These are phyloP conservation scores for Aristolochia fimbriata DNA, from an alignment of 164 flowering plant genomes.

Conservation along the genomic window DNA sequence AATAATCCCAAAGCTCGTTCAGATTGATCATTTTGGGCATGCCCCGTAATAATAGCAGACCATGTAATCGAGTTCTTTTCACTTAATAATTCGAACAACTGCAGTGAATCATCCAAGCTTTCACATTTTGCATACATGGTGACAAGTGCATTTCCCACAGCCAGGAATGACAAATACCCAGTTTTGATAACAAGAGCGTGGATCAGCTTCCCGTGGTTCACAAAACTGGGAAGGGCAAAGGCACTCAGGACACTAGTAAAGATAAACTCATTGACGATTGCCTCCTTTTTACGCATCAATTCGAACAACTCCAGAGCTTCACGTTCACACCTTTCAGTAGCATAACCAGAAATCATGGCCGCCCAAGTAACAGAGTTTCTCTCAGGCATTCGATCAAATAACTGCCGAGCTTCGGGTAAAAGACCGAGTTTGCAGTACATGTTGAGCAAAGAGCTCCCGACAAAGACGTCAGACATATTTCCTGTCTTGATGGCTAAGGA, in stretches of 20 bases:
- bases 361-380: conserved; percentile 74
- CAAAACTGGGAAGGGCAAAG: conserved; percentile 22
- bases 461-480: conserved; percentile 42
- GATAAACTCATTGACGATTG: conserved; percentile 42
- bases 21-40: conserved; percentile 58
- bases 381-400: conserved; percentile 68
- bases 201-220: conserved; percentile 35
- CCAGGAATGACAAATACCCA: conserved; percentile 34
- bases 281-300: conserved; percentile 28
- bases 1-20: conserved; percentile 51
- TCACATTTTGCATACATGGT: conserved; percentile 71
- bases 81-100: conserved; percentile 29
- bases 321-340: conserved; percentile 24
- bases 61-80: conserved; percentile 70
- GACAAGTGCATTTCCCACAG: conserved; percentile 56
- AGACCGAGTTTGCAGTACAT: conserved; percentile 58
- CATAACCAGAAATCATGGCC: conserved; percentile 74
- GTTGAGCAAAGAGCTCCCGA: conserved; percentile 48
- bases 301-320: conserved; percentile 44
- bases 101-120: conserved; percentile 38
- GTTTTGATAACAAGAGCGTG: conserved; percentile 44
- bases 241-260: conserved; percentile 60
- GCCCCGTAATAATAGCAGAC: conserved; percentile 88
- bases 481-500: conserved; percentile 31
- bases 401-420: conserved; percentile 35